Percentiles rank a stretch among this genome's conserved stretches.
Evolutionary conservation across 1,139 yeast genomes (phyloP).

Genomic region (Debaryomycetaceae sp.): DNA sequence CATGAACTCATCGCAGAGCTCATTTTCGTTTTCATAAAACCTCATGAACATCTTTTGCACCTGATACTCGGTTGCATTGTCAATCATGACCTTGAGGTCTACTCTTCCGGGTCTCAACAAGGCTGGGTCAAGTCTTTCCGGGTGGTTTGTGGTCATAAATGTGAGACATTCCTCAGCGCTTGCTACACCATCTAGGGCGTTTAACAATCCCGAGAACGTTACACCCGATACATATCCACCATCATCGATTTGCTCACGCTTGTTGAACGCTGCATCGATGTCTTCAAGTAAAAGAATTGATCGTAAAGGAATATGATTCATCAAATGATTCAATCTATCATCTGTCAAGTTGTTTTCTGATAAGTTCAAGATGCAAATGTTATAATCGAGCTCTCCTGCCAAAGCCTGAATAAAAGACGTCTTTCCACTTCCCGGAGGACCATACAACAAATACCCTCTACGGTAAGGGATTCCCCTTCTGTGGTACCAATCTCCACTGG

Average conservation of each 20-base stretch:
- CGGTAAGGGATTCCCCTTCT: conserved; percentile 96
- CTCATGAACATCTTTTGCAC: conserved; percentile 80
- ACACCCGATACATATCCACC: conserved; percentile 79
- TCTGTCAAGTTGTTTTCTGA: conserved; percentile 92
- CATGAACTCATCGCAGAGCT: conserved; percentile 63
- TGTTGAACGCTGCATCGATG: conserved; percentile 91
- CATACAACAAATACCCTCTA: conserved; percentile 88
- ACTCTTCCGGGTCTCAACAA: conserved; percentile 90
- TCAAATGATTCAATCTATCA: conserved; percentile 86
- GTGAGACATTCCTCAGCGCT: conserved; percentile 96
- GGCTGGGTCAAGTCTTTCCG: conserved; percentile 86
- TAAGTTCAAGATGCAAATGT: conserved; percentile 86
- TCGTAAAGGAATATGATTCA: conserved; percentile 94
- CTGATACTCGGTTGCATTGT: conserved; percentile 82
- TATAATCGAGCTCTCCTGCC: conserved; percentile 94
- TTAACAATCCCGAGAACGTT: conserved; percentile 88
- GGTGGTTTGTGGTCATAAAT: conserved; percentile 98
- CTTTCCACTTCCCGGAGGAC: conserved; percentile 98
- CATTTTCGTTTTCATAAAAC: conserved; percentile 69
- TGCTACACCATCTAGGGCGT: conserved; percentile 97
- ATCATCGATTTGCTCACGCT: conserved; percentile 74
- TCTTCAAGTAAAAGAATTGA: conserved; percentile 84
- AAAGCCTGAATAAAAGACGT: conserved; percentile 93
- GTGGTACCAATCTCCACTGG: conserved; percentile 86
- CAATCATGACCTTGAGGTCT: conserved; percentile 77